phyloP scores from a whole-genome alignment of 2,329 filamentous ascomycete genomes.

The Aspergillus sp. region DNA sequence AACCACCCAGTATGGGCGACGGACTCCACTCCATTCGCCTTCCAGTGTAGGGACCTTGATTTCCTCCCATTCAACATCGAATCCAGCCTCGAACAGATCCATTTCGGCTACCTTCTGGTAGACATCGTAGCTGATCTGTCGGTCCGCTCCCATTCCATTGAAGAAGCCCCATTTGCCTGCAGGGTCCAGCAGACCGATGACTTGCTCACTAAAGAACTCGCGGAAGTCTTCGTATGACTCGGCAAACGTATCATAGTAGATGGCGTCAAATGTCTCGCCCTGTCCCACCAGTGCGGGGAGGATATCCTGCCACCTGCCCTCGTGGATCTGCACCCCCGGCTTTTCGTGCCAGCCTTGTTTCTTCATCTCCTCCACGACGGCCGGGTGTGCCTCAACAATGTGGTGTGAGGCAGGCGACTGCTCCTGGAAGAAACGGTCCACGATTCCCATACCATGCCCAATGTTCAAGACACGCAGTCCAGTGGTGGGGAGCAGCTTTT shows the following conservation, averaged over 20 bases:
- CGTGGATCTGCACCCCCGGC: conserved; percentile 56
- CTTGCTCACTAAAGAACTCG: conserved; percentile 80
- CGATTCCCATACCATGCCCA: conserved; percentile 87
- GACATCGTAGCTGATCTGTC: conserved; percentile 91
- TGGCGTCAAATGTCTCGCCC: conserved; percentile 72
- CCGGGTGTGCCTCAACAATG: conserved; percentile 80
- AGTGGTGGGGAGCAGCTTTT: conserved; percentile 56
- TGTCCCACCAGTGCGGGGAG: conserved; percentile 63
- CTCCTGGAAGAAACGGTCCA: conserved; percentile 70
- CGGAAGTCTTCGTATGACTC: conserved; percentile 85
- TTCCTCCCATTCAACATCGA: conserved; percentile 83
- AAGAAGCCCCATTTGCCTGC: conserved; percentile 59
- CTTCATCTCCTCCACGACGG: conserved; percentile 65
- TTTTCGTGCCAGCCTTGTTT: conserved; percentile 64
- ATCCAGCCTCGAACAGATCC: conserved; percentile 80
- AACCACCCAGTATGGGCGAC: conserved; percentile 84
- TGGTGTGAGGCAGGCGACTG: conserved; percentile 68
- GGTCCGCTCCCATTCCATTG: conserved; percentile 80
- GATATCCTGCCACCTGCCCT: conserved; percentile 77
- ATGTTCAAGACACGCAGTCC: conserved; percentile 76
- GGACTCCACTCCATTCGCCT: conserved; percentile 82
- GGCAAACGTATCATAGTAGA: conserved; percentile 98
- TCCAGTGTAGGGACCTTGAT: conserved; percentile 69
- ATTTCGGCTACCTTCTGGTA: conserved; percentile 90
- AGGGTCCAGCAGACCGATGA: conserved; percentile 66